Evolutionary conservation across 306 rosid species (phyloP), one percentile per base, ranked within the genome.

Genomic region (Quercus wislizeni): DNA sequence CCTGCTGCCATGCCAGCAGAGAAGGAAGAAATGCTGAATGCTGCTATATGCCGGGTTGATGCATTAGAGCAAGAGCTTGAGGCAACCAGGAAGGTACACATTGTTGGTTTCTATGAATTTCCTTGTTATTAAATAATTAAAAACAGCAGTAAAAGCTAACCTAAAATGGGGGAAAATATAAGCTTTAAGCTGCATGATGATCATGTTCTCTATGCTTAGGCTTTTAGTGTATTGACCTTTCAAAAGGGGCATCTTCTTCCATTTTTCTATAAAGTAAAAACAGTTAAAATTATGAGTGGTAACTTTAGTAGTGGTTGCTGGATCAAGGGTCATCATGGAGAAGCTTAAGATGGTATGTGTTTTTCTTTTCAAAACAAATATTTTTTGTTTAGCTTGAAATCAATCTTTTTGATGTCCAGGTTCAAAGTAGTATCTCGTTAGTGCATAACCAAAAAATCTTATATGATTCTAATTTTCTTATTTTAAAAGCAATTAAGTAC

Each of bases 61-160:
- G 76, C 64, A 57, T 86, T 91, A 78, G 99, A 95, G 82, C 83
- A 88, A 51, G 87, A 89, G 82, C 93, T 95, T 71, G 14, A 61
- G 75, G 88, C 69, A 19, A 88, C 98, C 65, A 91, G 86, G 85
- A 90, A 93, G 96, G 99, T 94, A 81, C 17, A 35, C 19, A 30
- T 9, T 21, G 9, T 74, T 61, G 57, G 35, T 30, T 68, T 71
- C 51, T 6, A 14, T 41, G 43, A 67, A 35, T n/a, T 77, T 71
- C 43, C 49, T 52, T 38, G 21, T 20, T 15, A 46, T 6, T 46
- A 8, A n/a, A 33, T 51, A 61, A 70, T 54, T 62, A 1, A 14
- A 30, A 43, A 13, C 5, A 58, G 35, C 57, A 46, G 27, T 17
- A 31, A 52, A 64, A 49, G 8, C 59, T 23, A 14, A 18, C 46